Conservation (phyloP, 2,329 filamentous ascomycete genomes). For the Pseudofabraea citricarpa region DNA sequence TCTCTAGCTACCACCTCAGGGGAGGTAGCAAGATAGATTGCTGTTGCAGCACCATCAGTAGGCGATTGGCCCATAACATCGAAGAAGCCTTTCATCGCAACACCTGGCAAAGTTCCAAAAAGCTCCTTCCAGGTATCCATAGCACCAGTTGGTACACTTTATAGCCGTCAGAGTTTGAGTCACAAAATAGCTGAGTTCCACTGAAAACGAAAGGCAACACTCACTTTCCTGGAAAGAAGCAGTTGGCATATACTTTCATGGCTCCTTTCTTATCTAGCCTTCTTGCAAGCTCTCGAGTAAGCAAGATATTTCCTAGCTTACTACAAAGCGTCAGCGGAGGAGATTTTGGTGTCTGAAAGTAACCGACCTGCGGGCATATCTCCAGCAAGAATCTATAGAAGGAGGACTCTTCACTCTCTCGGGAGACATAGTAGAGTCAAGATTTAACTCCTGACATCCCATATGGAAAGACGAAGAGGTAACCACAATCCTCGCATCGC, state of each 20-base stretch:
- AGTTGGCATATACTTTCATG: conserved; percentile 27
- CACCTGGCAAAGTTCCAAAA: conserved; percentile 16
- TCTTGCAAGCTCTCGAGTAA: conserved; percentile 24
- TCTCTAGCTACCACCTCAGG: conserved; percentile 16
- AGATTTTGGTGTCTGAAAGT: conserved; percentile 1
- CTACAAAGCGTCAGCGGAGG: conserved; percentile 1
- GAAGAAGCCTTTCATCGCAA: conserved; percentile 17
- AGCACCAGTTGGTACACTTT: conserved; percentile 25
- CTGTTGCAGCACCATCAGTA: conserved; percentile 26
- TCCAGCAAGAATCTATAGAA: conserved; percentile 22
- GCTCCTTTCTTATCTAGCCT: conserved; percentile 18
- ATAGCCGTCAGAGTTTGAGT: neutral
- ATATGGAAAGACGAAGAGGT: conserved; percentile 24
- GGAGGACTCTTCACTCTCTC: conserved; percentile 16
- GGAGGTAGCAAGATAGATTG: conserved; percentile 26
- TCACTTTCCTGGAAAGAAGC: conserved; percentile 28
- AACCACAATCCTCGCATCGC: conserved; percentile 12
- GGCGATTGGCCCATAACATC: conserved; percentile 20
- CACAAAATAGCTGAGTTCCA: no score
- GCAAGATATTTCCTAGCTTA: conserved; percentile 30
- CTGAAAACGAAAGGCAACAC: neutral
- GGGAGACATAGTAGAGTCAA: conserved; percentile 20
- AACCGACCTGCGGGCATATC: conserved; percentile 22
- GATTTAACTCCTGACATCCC: conserved; percentile 22
- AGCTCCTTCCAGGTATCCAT: conserved; percentile 25